Conservation (phyloP, 805 yeast genomes). For the Zygosaccharomyces lentus region DNA sequence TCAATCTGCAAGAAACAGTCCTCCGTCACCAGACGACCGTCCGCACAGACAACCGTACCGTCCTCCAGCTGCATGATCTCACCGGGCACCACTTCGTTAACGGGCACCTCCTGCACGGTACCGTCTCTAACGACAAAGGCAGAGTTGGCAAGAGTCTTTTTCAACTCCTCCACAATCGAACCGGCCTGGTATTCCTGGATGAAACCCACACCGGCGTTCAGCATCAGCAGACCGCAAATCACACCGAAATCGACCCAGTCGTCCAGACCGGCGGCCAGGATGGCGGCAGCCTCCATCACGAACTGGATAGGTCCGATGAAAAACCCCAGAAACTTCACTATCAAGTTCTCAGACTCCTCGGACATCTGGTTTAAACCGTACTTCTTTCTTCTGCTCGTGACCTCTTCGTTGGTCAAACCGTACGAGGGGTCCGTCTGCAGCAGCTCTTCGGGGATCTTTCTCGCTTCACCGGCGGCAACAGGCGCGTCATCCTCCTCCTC, state of each 20-base stretch:
- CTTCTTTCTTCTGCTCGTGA: conserved; percentile 78
- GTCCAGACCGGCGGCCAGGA: conserved; percentile 91
- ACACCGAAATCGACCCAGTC: conserved; percentile 99
- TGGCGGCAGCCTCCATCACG: conserved; percentile 97
- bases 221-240: conserved; percentile 77
- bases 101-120: conserved; percentile 64
- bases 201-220: conserved; percentile 94
- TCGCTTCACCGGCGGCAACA: conserved; percentile 54
- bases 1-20: conserved; percentile 86
- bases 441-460: conserved; percentile 81
- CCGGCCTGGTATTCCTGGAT: conserved; percentile 97
- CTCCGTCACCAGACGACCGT: conserved; percentile 84
- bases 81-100: conserved; percentile 91
- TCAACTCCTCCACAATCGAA: conserved; percentile 93
- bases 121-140: conserved; percentile 86
- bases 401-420: conserved; percentile 80
- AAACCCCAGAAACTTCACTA: conserved; percentile 78
- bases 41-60: conserved; percentile 90
- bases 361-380: conserved; percentile 88
- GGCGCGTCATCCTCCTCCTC: conserved; percentile 44
- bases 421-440: conserved; percentile 73
- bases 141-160: conserved; percentile 88
- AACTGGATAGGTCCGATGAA: conserved; percentile 94
- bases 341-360: conserved; percentile 76
- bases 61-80: conserved; percentile 89